Base-by-base conservation (phyloP, 2,329 filamentous ascomycete genomes). In the Berkeleyomyces rouxiae region DNA sequence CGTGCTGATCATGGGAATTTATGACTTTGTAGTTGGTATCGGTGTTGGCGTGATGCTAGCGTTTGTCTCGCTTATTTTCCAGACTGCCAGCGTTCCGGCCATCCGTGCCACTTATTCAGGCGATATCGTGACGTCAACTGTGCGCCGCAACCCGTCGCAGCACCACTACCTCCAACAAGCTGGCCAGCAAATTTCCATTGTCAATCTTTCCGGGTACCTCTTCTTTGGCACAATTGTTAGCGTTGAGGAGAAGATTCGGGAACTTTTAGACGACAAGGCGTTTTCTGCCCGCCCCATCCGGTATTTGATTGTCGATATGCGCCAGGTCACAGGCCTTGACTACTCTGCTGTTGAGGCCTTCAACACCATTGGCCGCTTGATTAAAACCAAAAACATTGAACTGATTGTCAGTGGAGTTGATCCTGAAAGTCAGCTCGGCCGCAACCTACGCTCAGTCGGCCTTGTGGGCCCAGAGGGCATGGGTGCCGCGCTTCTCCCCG, bases 201-300 rank as follows among this genome's bases (percentile, higher is more conserved):
- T 95, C 69, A 97, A 97, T 72, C 80, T 99, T 13, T 86, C 88
- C 0, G 92, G 93, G 0, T 97, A 92, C 70, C 81, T 99, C n/a
- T 99, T 99, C 77, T 99, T 99, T 68, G 93, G 93, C 13, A 97
- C 91, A 2, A 96, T 99, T 67, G 92, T 96, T 61, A 90, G 89
- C 58, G 92, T 99, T 0, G 93, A 99, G 72, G 87, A 89, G 66
- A 87, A 87, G 66, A 91, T 97, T 65, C 83, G 91, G 31, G 83
- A 79, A 3, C 76, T 97, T 40, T 85, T 97, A 57, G 85, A 91
- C 37, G 90, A 95, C 39, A 85, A 92, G 65, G 81, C 84, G 2
- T 97, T 96, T 70, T 77, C 78, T 36, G 77, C 82, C 67, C 81
- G 85, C 61, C 90, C 92, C 0, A 93, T 97, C 70, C 86, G 89